These are phyloP conservation scores for Fusarium sp. DNA, from an alignment of 2,329 filamentous ascomycete species.

Conservation along the genomic window DNA sequence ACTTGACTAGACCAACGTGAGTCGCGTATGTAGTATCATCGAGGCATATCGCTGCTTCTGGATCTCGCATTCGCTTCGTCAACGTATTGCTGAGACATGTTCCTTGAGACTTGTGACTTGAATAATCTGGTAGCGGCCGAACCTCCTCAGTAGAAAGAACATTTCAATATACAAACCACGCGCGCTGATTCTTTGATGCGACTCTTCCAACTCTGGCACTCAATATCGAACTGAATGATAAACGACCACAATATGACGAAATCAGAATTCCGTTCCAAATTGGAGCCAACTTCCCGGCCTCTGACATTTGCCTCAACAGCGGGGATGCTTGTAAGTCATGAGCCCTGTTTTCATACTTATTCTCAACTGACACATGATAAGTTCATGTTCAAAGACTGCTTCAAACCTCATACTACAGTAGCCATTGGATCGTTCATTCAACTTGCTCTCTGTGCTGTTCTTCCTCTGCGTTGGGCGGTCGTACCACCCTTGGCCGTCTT, in stretches of 20 bases:
- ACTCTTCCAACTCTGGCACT: not conserved
- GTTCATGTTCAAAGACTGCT: conserved; percentile 47
- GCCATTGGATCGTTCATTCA: conserved; percentile 51
- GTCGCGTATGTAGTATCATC: not conserved
- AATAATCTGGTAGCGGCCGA: not conserved
- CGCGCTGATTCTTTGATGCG: not conserved
- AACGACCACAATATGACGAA: conserved; percentile 12
- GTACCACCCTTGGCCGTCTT: conserved; percentile 47
- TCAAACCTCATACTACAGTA: conserved; percentile 48
- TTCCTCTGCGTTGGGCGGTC: conserved; percentile 50
- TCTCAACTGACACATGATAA: conserved; percentile 1
- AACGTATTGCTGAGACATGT: not conserved
- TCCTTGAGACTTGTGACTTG: not conserved
- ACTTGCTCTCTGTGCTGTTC: conserved; percentile 44
- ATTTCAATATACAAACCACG: not conserved
- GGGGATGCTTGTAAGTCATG: conserved; percentile 33
- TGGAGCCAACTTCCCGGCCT: conserved; percentile 38
- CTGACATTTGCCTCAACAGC: conserved; percentile 23
- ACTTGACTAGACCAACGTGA: not conserved
- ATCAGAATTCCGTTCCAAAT: conserved; percentile 39
- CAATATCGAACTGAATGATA: not conserved
- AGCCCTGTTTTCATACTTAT: not conserved
- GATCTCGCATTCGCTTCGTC: conserved; percentile 23
- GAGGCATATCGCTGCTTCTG: not conserved
- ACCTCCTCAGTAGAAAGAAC: not conserved